Conservation (phyloP, 306 rosid genomes). For the Pterocarpus santalinus region DNA sequence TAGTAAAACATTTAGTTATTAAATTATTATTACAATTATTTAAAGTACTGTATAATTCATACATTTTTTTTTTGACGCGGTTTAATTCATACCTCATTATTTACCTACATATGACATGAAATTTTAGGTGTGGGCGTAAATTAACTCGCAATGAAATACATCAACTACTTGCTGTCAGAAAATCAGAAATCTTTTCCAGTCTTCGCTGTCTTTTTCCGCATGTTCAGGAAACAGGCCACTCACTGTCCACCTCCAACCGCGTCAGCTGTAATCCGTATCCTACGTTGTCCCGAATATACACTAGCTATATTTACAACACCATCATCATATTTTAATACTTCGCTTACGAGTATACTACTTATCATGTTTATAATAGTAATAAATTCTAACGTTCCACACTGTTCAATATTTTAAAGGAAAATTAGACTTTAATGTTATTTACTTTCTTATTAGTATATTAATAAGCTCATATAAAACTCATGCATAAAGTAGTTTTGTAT, state of each 20-base stretch:
- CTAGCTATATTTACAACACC: background rate
- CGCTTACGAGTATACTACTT: too few relatives aligned
- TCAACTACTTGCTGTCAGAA: background rate
- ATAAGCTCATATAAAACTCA: too few relatives aligned
- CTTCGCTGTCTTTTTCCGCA: conserved; percentile 28
- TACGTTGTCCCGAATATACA: background rate
- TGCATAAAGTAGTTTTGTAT: background rate
- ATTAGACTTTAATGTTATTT: too few relatives aligned
- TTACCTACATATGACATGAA: background rate
- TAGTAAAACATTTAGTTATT: too few relatives aligned
- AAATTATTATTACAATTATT: too few relatives aligned
- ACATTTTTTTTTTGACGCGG: too few relatives aligned
- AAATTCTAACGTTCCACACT: too few relatives aligned
- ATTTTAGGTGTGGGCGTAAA: background rate
- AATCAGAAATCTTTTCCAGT: background rate
- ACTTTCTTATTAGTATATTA: too few relatives aligned
- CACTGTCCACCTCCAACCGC: background rate
- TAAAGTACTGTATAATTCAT: too few relatives aligned
- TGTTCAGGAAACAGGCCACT: conserved; percentile 21
- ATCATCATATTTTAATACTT: too few relatives aligned
- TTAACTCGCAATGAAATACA: background rate
- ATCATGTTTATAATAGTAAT: too few relatives aligned
- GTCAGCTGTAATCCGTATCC: background rate
- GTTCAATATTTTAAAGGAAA: too few relatives aligned
- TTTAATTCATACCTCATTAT: background rate